Conservation (phyloP, 2,329 filamentous ascomycete genomes). For the Hypocreales sp. region DNA sequence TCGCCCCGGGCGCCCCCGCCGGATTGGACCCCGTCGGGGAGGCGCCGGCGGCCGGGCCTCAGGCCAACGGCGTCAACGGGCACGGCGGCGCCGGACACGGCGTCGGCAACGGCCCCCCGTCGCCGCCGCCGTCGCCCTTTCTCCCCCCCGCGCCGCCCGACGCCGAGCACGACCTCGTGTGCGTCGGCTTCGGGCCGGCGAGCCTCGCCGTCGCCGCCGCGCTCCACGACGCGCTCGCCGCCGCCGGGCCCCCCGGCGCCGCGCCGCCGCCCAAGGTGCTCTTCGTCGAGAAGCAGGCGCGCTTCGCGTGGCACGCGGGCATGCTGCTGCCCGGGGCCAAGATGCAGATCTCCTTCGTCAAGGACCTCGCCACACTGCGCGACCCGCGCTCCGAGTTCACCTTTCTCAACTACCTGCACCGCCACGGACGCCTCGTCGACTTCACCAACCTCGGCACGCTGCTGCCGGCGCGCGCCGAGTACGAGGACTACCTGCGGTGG, state of each 20-base stretch:
- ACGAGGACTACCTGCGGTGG: slow-evolving; percentile 93
- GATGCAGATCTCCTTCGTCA: slow-evolving; percentile 98
- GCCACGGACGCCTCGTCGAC: slow-evolving; percentile 65
- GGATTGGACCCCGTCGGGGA: too few species aligned
- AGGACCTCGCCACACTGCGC: slow-evolving; percentile 80
- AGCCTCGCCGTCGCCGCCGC: slow-evolving; percentile 82
- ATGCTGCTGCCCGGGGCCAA: slow-evolving; percentile 88
- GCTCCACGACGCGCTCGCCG: slow-evolving; percentile 61
- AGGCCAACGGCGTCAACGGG: slow-evolving; percentile 1
- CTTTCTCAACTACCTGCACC: slow-evolving; percentile 86
- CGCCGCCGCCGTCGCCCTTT: slow-evolving; percentile 6
- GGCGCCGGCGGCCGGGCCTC: slow-evolving; percentile 8
- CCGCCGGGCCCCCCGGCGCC: slow-evolving; percentile 25
- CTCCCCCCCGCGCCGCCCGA: slow-evolving; percentile 38
- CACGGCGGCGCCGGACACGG: neutral
- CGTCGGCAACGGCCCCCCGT: slow-evolving; percentile 2
- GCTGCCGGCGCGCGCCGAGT: slow-evolving; percentile 71
- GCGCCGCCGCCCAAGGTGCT: slow-evolving; percentile 51
- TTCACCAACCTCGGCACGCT: slow-evolving; percentile 90
- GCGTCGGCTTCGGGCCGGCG: slow-evolving; percentile 85
- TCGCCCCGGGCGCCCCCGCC: too few species aligned
- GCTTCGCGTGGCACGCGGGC: slow-evolving; percentile 85
- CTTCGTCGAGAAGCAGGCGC: slow-evolving; percentile 73
- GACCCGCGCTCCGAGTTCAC: slow-evolving; percentile 86
- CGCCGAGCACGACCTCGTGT: slow-evolving; percentile 70